Percentiles rank a stretch among this genome's conserved stretches.
Conservation (phyloP, 179 eudicot species). For the Sideroxylon spinosum region DNA sequence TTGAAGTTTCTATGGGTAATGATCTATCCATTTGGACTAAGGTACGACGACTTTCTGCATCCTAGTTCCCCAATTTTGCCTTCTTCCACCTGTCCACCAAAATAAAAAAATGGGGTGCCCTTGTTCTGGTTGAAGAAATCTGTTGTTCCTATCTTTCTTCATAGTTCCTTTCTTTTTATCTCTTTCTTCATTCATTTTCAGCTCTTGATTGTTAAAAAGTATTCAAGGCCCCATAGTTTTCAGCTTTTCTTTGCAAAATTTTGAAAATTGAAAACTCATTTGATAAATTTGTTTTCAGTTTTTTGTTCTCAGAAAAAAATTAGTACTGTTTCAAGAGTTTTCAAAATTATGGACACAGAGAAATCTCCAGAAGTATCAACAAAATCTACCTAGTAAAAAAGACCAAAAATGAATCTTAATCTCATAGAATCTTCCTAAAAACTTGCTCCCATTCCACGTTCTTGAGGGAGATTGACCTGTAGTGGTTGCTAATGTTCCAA, state of each 20-base stretch:
- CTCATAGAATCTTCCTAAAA: not conserved
- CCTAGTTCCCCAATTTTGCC: not conserved
- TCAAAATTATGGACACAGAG: no score
- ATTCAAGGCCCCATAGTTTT: not conserved
- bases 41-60: slow-evolving; percentile 35
- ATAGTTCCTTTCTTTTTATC: no score
- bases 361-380: no score
- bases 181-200: not conserved
- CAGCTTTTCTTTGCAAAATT: no score
- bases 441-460: not conserved
- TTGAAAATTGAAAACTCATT: no score
- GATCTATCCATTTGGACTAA: slow-evolving; percentile 80
- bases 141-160: slow-evolving; percentile 2
- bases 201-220: not conserved
- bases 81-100: not conserved
- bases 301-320: no score
- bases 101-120: not conserved
- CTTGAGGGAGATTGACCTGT: no score
- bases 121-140: not conserved
- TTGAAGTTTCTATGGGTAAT: slow-evolving; percentile 70
- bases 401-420: no score
- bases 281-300: no score
- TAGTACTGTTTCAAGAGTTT: no score
- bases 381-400: no score
- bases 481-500: not conserved